Evolutionary conservation across 169 alveolate species (phyloP).

Genomic region (Eimeria nieschulzi): DNA sequence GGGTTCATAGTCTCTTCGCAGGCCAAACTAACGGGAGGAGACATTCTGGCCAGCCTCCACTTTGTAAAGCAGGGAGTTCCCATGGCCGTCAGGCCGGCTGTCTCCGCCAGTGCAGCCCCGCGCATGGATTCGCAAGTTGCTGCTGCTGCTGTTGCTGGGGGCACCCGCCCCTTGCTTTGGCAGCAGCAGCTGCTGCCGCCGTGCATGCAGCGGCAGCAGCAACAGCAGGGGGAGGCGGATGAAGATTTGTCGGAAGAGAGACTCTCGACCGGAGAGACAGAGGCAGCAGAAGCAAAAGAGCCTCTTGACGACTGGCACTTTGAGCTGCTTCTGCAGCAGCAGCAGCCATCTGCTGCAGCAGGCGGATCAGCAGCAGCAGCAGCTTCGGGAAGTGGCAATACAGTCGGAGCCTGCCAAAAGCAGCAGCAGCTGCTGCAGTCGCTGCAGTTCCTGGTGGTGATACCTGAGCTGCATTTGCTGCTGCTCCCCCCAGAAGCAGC

Average conservation of each 20-base stretch:
- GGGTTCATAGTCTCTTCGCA: no score
- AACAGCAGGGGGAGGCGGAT: neutral
- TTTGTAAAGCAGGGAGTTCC: neutral
- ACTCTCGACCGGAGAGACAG: neutral
- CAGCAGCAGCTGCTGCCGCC: conserved; percentile 27
- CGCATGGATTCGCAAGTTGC: neutral
- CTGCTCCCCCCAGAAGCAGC: conserved; percentile 47
- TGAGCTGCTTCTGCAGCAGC: conserved; percentile 52
- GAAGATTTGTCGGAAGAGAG: neutral
- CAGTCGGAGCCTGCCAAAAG: neutral
- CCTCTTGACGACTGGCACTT: conserved; percentile 25
- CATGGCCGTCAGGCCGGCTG: neutral
- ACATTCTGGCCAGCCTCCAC: neutral
- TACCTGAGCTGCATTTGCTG: conserved; percentile 33
- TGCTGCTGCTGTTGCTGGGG: conserved; percentile 43
- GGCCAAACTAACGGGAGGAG: no score
- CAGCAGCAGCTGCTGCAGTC: conserved; percentile 45
- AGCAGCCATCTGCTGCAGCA: conserved; percentile 33
- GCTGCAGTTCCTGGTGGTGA: conserved; percentile 23
- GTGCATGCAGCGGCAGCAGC: conserved; percentile 50
- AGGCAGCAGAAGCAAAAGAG: neutral
- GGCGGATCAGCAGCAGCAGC: conserved; percentile 36
- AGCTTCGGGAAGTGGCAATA: neutral
- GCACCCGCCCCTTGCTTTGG: neutral
- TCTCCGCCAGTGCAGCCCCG: neutral